A percentile compares a stretch with the other conserved stretches of the same genome.
phyloP scores from a whole-genome alignment of 805 yeast genomes.

The Saturnispora halmiae region DNA sequence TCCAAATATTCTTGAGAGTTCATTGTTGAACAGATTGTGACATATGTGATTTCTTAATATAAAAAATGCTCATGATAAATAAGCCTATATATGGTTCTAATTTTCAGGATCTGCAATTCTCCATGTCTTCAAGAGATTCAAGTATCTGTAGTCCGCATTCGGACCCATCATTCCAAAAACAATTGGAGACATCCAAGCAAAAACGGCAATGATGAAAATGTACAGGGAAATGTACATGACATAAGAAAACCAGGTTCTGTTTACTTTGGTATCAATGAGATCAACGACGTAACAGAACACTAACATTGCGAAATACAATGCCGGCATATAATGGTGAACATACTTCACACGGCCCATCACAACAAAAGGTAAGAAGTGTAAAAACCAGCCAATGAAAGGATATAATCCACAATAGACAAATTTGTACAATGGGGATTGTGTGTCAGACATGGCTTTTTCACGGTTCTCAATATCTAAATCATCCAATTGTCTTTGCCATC shows the following conservation, averaged over 20 bases:
- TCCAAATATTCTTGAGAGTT: constrained; percentile 20
- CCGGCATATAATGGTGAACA: constrained; percentile 94
- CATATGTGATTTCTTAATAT: background rate
- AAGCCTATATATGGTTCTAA: background rate
- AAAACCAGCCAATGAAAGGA: constrained; percentile 85
- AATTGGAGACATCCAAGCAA: constrained; percentile 54
- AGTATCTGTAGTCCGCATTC: constrained; percentile 36
- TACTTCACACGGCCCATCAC: constrained; percentile 95
- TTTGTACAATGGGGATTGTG: constrained; percentile 17
- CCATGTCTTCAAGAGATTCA: constrained; percentile 53
- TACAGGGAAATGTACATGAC: constrained; percentile 39
- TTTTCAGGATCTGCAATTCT: constrained; percentile 22
- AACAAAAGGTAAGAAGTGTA: constrained; percentile 82
- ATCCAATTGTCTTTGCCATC: constrained; percentile 76
- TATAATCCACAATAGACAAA: constrained; percentile 59
- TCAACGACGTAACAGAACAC: constrained; percentile 59
- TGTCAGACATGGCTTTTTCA: constrained; percentile 9
- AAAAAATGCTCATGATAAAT: constrained; percentile 1
- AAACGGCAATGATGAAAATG: constrained; percentile 44
- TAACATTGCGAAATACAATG: constrained; percentile 85
- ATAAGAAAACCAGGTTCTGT: constrained; percentile 21
- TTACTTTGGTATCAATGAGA: constrained; percentile 18
- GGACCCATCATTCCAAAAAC: constrained; percentile 74
- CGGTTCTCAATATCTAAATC: constrained; percentile 39
- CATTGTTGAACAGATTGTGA: constrained; percentile 10